Evolutionary conservation across 345 rosid genomes (phyloP), one percentile per base, ranked within the genome.

Genomic region (Linum lewisii): DNA sequence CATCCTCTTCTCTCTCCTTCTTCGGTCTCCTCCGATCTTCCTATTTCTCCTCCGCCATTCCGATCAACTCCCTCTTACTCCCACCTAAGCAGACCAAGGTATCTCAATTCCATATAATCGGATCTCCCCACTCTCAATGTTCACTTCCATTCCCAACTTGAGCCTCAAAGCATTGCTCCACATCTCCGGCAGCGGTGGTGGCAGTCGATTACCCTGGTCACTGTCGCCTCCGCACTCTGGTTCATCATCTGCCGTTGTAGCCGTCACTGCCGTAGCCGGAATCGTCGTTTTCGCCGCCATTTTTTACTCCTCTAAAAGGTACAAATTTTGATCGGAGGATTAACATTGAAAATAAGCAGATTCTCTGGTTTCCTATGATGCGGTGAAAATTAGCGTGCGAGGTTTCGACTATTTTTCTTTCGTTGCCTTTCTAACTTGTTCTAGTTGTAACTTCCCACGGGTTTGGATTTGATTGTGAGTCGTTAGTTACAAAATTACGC

Each of bases 231-330:
- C 76, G 21, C 56, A 76, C 56, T 73, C 75, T 81, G 88, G 74
- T 68, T 77, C 70, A 5, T 60, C 80, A 7, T 64, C 50, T 26
- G 42, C 63, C 18, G 73, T 76, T 16, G 32, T 69, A 4, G 72
- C 69, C 51, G 55, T 77, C 71, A 84, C 87, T 24, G 82, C 69
- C 62, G 5, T 78, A 25, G 81, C 83, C 29, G 83, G 81, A 23
- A 55, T 75, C 60, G 75, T 58, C 18, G 19, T 80, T 21, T 20
- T 73, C 22, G 81, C 80, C 42, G 80, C 80, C 32, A 23, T 78
- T 52, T 64, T 77, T 71, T 78, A 57, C 81, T 70, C 83, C 10
- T 32, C 69, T 26, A 57, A 69, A 72, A 73, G 86, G 81, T 75
- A 73, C 64, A 55, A 14, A 9, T 15, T 24, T 29, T 29, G 34